A percentile compares a stretch with the other conserved stretches of the same genome.
Conservation (phyloP, 1,139 yeast genomes). For the Diutina catenulata region DNA sequence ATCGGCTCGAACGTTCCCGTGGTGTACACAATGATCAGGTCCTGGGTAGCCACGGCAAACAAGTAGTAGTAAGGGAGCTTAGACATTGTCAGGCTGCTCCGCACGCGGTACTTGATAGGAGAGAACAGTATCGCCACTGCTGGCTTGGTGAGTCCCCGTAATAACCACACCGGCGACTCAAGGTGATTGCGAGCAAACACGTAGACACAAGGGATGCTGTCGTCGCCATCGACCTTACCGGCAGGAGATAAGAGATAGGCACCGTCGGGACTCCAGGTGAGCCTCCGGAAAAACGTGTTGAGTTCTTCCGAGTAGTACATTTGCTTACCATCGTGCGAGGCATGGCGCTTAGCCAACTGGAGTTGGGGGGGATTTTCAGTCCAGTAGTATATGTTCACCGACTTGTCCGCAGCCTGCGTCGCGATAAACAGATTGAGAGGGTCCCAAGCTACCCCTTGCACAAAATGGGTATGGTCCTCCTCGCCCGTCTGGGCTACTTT, state of each 20-base stretch:
- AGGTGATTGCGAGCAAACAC: slow-evolving; percentile 2
- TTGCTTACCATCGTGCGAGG: slow-evolving; percentile 11
- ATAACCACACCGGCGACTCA: slow-evolving; percentile 58
- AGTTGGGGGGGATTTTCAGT: background rate
- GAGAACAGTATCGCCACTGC: slow-evolving; percentile 74
- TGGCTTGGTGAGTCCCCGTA: slow-evolving; percentile 75
- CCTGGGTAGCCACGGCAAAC: slow-evolving; percentile 91
- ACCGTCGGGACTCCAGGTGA: slow-evolving; percentile 87
- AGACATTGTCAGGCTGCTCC: too few relatives aligned
- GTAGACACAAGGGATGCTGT: slow-evolving; percentile 1
- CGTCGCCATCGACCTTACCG: slow-evolving; percentile 1
- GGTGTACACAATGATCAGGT: slow-evolving; percentile 72
- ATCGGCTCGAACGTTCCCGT: slow-evolving; percentile 60
- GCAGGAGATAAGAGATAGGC: slow-evolving; percentile 59
- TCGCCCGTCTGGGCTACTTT: slow-evolving; percentile 45
- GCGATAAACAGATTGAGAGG: slow-evolving; percentile 67
- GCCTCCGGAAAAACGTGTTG: slow-evolving; percentile 79
- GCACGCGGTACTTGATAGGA: slow-evolving; percentile 43
- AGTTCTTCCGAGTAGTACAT: slow-evolving; percentile 74
- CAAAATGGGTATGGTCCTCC: slow-evolving; percentile 68
- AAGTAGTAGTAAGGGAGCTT: slow-evolving; percentile 64
- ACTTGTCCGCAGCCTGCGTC: slow-evolving; percentile 84
- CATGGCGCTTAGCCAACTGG: slow-evolving; percentile 1
- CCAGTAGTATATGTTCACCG: slow-evolving; percentile 48
- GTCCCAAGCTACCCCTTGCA: slow-evolving; percentile 96